These are phyloP conservation scores for Borovskyia barvae DNA, from an alignment of 208 protist species.

Conservation along the genomic window DNA sequence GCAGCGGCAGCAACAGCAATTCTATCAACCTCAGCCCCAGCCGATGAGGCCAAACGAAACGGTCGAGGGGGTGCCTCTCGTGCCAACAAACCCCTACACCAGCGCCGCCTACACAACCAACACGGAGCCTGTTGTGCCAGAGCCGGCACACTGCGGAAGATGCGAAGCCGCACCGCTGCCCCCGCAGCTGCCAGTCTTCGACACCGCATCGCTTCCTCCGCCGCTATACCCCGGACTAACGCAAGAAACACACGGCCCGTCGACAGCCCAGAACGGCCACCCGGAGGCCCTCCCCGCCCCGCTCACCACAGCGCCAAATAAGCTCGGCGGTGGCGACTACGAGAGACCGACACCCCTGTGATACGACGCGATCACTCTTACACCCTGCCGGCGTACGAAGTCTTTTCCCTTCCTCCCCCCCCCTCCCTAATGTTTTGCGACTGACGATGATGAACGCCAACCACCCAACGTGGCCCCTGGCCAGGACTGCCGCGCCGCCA, in stretches of 20 bases:
- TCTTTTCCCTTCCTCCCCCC: no score
- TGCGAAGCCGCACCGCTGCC: conserved; percentile 19
- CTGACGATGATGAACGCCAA: no score
- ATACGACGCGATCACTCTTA: no score
- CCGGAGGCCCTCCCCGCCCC: not conserved
- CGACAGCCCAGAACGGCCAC: no score
- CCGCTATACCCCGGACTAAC: conserved; percentile 14
- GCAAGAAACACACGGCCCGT: not conserved
- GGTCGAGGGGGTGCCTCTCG: conserved; percentile 28
- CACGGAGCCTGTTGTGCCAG: conserved; percentile 3
- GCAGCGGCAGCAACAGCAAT: conserved; percentile 4
- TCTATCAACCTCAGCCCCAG: not conserved
- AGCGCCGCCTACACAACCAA: conserved; percentile 30
- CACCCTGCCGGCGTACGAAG: no score
- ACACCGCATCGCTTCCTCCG: conserved; percentile 20
- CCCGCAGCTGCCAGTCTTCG: conserved; percentile 14
- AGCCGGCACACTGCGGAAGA: conserved; percentile 1
- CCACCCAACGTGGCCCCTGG: no score
- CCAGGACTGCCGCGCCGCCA: no score
- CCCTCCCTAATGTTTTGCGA: no score
- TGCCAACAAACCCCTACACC: conserved; percentile 23
- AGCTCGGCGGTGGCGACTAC: conserved; percentile 7
- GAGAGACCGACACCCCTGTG: no score
- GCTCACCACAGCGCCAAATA: not conserved
- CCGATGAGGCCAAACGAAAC: conserved; percentile 6